phyloP scores from a whole-genome alignment of 371 early-diverging fungal species.

The Phascolomyces articulosus region DNA sequence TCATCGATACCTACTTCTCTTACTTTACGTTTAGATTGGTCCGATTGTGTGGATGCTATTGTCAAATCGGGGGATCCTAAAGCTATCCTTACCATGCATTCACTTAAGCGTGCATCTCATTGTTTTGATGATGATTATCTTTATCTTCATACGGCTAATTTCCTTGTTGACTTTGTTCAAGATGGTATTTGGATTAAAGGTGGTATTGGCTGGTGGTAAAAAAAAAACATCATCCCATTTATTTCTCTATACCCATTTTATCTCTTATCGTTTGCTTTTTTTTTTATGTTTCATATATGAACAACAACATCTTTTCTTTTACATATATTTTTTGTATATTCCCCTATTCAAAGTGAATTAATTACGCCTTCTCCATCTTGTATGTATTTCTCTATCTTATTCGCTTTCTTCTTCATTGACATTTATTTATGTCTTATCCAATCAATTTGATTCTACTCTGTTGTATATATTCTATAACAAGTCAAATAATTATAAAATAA shows the following conservation, averaged over 20 bases:
- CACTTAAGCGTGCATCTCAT: conserved; percentile 21
- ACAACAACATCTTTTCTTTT: not conserved
- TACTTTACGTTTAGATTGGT: conserved; percentile 19
- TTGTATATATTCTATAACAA: not conserved
- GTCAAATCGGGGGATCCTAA: conserved; percentile 32
- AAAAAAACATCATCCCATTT: not conserved
- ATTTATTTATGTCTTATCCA: not conserved
- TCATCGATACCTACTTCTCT: not conserved
- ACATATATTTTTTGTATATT: not conserved
- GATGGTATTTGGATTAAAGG: conserved; percentile 14
- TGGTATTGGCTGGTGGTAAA: conserved; percentile 10
- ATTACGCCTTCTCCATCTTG: not conserved
- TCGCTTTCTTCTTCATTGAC: not conserved
- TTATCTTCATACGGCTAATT: conserved; percentile 24
- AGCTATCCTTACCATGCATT: conserved; percentile 24
- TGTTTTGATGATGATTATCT: not conserved
- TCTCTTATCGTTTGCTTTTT: not conserved
- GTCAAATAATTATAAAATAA: not conserved
- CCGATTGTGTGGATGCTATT: conserved; percentile 20
- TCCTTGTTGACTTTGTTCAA: conserved; percentile 25
- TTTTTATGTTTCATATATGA: not conserved
- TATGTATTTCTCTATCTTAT: not conserved
- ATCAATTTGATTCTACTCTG: not conserved
- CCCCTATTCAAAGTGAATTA: not conserved
- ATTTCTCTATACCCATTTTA: not conserved